A percentile compares a stretch with the other conserved stretches of the same genome.
Conservation (phyloP, 441 rosid species). For the Eruca vesicaria region DNA sequence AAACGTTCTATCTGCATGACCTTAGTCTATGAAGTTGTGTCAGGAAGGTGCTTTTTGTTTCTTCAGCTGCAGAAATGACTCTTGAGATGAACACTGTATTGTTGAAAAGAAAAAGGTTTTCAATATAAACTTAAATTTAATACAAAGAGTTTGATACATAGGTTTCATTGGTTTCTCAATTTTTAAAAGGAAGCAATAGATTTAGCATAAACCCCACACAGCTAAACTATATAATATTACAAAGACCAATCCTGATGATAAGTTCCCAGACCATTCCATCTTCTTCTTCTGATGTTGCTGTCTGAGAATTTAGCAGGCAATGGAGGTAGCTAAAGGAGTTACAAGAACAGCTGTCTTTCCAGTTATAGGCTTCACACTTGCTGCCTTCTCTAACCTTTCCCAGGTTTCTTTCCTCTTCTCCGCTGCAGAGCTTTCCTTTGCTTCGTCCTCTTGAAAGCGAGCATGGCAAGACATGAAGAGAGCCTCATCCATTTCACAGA, state of each 20-base stretch:
- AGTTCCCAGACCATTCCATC: constrained; percentile 9
- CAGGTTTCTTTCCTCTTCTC: constrained; percentile 72
- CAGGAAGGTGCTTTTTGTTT: background rate
- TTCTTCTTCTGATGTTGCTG: constrained; percentile 7
- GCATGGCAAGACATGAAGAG: constrained; percentile 68
- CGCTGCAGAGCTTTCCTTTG: constrained; percentile 42
- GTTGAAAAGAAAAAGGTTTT: constrained; percentile 5
- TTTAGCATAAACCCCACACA: constrained; percentile 17
- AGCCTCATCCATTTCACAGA: constrained; percentile 81
- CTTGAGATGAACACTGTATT: background rate
- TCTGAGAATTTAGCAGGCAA: constrained; percentile 47
- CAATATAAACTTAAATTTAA: constrained; percentile 13
- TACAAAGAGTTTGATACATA: constrained; percentile 27
- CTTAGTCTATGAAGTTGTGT: constrained; percentile 35
- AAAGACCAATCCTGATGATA: constrained; percentile 11
- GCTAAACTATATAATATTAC: constrained; percentile 34
- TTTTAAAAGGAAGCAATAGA: constrained; percentile 18
- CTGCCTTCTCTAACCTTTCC: constrained; percentile 64
- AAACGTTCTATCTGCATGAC: constrained; percentile 54
- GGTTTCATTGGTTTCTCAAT: constrained; percentile 19
- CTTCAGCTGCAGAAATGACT: background rate
- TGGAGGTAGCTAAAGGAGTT: constrained; percentile 60
- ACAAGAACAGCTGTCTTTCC: constrained; percentile 75
- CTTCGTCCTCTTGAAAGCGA: constrained; percentile 64
- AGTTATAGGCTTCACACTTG: constrained; percentile 66